phyloP scores from a whole-genome alignment of 768 basidiomycete genomes.

The Pleurotus salmoneostramineus region DNA sequence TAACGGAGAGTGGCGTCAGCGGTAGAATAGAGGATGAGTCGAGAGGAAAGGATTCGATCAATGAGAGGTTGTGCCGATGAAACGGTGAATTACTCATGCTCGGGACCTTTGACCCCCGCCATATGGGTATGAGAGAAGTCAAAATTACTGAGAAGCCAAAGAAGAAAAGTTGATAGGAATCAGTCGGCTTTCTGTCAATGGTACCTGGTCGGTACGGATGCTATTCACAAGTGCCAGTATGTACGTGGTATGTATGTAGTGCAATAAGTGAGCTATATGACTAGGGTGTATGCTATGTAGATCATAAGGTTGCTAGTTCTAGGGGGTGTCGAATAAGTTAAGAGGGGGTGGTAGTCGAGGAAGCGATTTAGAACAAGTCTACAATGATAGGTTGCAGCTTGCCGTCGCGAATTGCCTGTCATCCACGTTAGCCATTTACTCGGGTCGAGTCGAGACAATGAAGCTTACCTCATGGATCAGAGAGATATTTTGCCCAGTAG shows the following conservation, averaged over 20 bases:
- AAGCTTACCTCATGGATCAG: constrained; percentile 69
- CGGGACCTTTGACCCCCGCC: too few relatives aligned
- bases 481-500: constrained; percentile 67
- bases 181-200: not conserved
- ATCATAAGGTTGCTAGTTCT: not conserved
- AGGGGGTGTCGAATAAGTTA: not conserved
- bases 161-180: not conserved
- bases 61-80: not conserved
- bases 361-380: constrained; percentile 24
- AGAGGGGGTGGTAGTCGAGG: not conserved
- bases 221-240: not conserved
- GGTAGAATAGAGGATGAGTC: constrained; percentile 4
- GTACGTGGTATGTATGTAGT: not conserved
- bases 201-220: too few relatives aligned
- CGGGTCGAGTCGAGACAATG: not conserved
- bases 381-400: constrained; percentile 42
- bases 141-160: not conserved
- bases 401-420: constrained; percentile 49
- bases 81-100: not conserved
- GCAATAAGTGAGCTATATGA: not conserved
- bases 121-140: too few relatives aligned
- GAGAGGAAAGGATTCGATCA: not conserved
- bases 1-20: not conserved
- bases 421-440: not conserved
- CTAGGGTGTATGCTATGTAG: not conserved